These are phyloP conservation scores for Rhizopus delemar DNA, from an alignment of 371 early-diverging fungal genomes.

Conservation along the genomic window DNA sequence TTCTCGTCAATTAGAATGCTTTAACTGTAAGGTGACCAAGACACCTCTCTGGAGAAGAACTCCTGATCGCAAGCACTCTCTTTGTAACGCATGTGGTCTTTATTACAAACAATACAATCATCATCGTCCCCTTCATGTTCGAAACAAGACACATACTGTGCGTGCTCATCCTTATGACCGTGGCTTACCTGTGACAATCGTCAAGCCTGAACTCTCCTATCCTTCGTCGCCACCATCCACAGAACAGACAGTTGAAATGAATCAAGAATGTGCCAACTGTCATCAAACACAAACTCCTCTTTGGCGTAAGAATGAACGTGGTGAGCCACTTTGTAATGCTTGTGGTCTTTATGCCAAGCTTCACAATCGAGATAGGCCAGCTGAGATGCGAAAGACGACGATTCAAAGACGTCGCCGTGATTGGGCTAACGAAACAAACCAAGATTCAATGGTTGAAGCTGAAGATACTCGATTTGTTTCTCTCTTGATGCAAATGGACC, in stretches of 20 bases:
- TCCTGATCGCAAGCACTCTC: constrained; percentile 71
- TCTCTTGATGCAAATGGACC: constrained; percentile 50
- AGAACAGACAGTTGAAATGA: constrained; percentile 1
- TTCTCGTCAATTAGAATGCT: constrained; percentile 70
- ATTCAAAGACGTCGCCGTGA: constrained; percentile 36
- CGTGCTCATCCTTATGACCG: constrained; percentile 32
- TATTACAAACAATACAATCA: constrained; percentile 75
- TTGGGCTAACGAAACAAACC: constrained; percentile 22
- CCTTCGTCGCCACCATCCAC: constrained; percentile 10
- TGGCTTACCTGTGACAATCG: constrained; percentile 17
- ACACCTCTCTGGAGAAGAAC: constrained; percentile 85
- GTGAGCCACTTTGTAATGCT: constrained; percentile 87
- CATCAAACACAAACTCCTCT: constrained; percentile 85
- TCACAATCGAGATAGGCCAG: constrained; percentile 34
- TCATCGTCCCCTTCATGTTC: constrained; percentile 69
- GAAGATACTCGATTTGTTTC: constrained; percentile 48
- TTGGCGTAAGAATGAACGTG: constrained; percentile 85
- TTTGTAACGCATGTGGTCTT: constrained; percentile 85
- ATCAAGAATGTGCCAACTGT: constrained; percentile 76
- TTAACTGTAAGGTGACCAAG: constrained; percentile 77
- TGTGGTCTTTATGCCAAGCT: constrained; percentile 78
- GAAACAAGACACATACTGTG: constrained; percentile 49
- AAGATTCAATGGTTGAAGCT: constrained; percentile 18
- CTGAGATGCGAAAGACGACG: constrained; percentile 33
- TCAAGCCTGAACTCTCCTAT: constrained; percentile 2